Conservation (phyloP, 495 filamentous ascomycete genomes). For the Pyrenopolyporus hunteri region DNA sequence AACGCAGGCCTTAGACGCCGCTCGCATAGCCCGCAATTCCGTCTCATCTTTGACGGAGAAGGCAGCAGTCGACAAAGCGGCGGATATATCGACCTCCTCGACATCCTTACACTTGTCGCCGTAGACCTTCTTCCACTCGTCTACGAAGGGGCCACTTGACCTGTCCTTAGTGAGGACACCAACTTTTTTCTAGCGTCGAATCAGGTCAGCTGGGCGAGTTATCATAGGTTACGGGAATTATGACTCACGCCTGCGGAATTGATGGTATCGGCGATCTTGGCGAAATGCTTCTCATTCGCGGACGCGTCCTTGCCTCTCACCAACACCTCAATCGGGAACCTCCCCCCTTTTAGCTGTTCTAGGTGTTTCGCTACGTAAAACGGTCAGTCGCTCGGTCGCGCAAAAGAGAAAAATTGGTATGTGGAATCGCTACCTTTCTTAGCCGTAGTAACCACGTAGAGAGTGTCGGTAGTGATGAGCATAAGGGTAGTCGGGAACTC, state of each 20-base stretch:
- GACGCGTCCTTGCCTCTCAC: slow-evolving; percentile 88
- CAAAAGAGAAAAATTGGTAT: background rate
- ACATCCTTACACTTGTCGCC: slow-evolving; percentile 76
- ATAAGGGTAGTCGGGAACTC: slow-evolving; percentile 97
- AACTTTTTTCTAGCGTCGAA: slow-evolving; percentile 74
- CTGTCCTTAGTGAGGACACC: slow-evolving; percentile 83
- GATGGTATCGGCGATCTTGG: slow-evolving; percentile 81
- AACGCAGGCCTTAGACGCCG: slow-evolving; percentile 89
- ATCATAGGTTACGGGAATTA: background rate
- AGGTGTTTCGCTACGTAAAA: slow-evolving; percentile 79
- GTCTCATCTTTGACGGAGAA: slow-evolving; percentile 96
- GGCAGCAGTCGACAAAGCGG: slow-evolving; percentile 78
- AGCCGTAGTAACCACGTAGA: slow-evolving; percentile 91
- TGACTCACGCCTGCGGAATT: slow-evolving; percentile 82
- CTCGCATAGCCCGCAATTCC: slow-evolving; percentile 91
- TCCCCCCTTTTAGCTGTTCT: slow-evolving; percentile 88
- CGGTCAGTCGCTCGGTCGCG: slow-evolving; percentile 33
- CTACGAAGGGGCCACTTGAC: slow-evolving; percentile 86
- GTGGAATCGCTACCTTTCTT: slow-evolving; percentile 86
- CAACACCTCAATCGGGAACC: slow-evolving; percentile 86
- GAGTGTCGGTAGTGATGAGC: slow-evolving; percentile 81
- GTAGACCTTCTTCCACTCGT: slow-evolving; percentile 91
- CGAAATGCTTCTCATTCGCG: slow-evolving; percentile 84
- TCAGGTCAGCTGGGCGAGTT: background rate
- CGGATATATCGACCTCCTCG: slow-evolving; percentile 86